Percentiles rank a stretch among this genome's conserved stretches.
These are phyloP conservation scores for Petasospora rhodanensis DNA, from an alignment of 1,139 yeast species.

Conservation along the genomic window DNA sequence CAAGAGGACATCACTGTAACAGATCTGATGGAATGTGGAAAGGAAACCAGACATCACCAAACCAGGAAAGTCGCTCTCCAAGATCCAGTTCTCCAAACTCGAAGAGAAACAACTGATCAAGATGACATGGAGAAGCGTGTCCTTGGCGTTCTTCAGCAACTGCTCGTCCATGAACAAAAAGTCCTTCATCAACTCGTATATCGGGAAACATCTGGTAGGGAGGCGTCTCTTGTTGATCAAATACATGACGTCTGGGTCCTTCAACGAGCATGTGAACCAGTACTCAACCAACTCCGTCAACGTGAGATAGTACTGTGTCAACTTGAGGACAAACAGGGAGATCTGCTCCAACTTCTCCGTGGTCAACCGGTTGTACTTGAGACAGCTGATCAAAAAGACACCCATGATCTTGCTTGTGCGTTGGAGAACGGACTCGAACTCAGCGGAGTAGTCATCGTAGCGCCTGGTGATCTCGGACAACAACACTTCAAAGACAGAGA, in stretches of 20 bases:
- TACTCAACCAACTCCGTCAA: slow-evolving; percentile 14
- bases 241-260: slow-evolving; percentile 14
- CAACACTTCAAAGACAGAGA: slow-evolving; percentile 13
- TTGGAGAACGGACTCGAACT: slow-evolving; percentile 8
- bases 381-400: slow-evolving; percentile 13
- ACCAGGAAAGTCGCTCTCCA: slow-evolving; percentile 15
- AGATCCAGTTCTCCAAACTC: slow-evolving; percentile 13
- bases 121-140: slow-evolving; percentile 12
- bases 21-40: slow-evolving; percentile 9
- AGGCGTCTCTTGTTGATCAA: slow-evolving; percentile 3
- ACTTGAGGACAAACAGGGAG: slow-evolving; percentile 7
- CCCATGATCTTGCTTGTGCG: slow-evolving; percentile 14
- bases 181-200: slow-evolving; percentile 13
- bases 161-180: slow-evolving; percentile 14
- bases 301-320: slow-evolving; percentile 13
- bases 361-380: slow-evolving; percentile 3
- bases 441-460: slow-evolving; percentile 12
- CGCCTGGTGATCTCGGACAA: slow-evolving; percentile 12
- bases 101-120: slow-evolving; percentile 10
- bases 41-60: slow-evolving; percentile 13
- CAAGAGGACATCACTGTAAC: slow-evolving; percentile 4
- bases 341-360: slow-evolving; percentile 4
- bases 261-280: slow-evolving; percentile 11
- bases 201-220: slow-evolving; percentile 9
- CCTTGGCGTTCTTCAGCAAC: slow-evolving; percentile 6